phyloP scores from a whole-genome alignment of 2,329 filamentous ascomycete species.

The Endothia cerciana region DNA sequence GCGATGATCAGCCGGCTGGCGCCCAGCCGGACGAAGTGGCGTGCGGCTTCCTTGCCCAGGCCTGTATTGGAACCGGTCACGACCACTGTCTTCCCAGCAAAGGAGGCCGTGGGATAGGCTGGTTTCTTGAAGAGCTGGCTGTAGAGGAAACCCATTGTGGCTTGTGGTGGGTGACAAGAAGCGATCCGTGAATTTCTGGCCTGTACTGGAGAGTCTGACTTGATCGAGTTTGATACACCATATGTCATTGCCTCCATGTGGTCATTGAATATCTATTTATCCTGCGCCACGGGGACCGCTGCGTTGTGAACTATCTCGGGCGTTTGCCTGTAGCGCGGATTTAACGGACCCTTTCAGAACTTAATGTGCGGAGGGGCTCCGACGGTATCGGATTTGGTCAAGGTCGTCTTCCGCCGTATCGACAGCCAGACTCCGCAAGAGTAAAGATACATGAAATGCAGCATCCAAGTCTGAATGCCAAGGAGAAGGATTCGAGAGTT shows the following conservation, averaged over 20 bases:
- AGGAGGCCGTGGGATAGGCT: slow-evolving; percentile 21
- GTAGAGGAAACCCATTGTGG: slow-evolving; percentile 25
- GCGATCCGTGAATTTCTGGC: not conserved
- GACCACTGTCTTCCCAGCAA: slow-evolving; percentile 16
- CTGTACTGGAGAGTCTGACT: not conserved
- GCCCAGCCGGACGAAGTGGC: slow-evolving; percentile 24
- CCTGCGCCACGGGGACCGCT: not conserved
- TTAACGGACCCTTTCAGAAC: not conserved
- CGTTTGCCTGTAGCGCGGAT: not conserved
- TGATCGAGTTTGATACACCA: not conserved
- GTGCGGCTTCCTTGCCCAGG: slow-evolving; percentile 16
- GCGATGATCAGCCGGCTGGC: slow-evolving; percentile 30
- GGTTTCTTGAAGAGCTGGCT: slow-evolving; percentile 24
- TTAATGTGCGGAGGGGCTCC: too few species aligned
- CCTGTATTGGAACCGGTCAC: slow-evolving; percentile 16
- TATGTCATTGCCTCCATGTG: not conserved
- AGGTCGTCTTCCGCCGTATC: too few species aligned
- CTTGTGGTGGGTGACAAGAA: not conserved
- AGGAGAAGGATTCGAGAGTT: too few species aligned
- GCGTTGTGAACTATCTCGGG: not conserved
- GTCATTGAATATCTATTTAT: not conserved
- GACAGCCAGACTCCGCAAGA: too few species aligned
- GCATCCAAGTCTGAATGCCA: too few species aligned
- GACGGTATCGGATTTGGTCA: too few species aligned
- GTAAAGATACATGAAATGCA: too few species aligned